These are phyloP conservation scores for Avena insularis DNA, from an alignment of 176 grass and related monocot species.

Conservation along the genomic window DNA sequence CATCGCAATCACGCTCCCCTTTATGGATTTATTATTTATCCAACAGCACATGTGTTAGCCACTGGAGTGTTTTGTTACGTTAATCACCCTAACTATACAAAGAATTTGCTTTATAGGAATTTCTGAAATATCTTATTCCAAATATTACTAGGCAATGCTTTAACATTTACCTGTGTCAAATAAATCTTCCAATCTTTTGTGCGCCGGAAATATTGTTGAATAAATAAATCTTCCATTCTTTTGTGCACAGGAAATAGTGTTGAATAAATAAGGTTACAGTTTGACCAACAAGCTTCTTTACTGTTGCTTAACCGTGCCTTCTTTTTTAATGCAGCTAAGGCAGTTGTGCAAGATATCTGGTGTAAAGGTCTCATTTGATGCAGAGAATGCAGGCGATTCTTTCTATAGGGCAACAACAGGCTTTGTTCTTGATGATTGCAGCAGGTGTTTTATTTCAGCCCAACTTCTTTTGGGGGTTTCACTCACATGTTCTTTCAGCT, in stretches of 20 bases:
- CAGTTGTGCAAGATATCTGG: slow-evolving; percentile 82
- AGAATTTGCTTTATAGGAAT: slow-evolving; percentile 7
- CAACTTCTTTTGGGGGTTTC: slow-evolving; percentile 4
- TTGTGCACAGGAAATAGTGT: not conserved
- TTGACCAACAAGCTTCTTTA: slow-evolving; percentile 8
- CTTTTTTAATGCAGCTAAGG: slow-evolving; percentile 60
- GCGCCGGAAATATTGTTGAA: slow-evolving; percentile 15
- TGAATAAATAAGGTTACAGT: slow-evolving; percentile 11
- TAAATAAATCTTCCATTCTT: slow-evolving; percentile 7
- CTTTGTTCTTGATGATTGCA: slow-evolving; percentile 79
- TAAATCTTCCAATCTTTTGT: slow-evolving; percentile 7
- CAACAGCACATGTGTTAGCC: not conserved
- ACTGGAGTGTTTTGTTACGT: not conserved
- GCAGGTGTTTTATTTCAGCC: slow-evolving; percentile 55
- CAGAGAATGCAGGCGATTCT: slow-evolving; percentile 81
- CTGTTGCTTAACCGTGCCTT: slow-evolving; percentile 3
- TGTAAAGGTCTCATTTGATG: slow-evolving; percentile 71
- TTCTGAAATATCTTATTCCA: not conserved
- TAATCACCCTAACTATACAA: not conserved
- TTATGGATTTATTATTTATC: slow-evolving; percentile 13
- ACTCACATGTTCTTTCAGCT: slow-evolving; percentile 21
- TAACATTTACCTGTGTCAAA: slow-evolving; percentile 3
- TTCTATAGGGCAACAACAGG: slow-evolving; percentile 84
- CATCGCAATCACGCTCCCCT: not conserved
- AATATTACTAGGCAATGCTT: not conserved